Conservation (phyloP, 208 protist species). For the Eutreptiella sp. region DNA sequence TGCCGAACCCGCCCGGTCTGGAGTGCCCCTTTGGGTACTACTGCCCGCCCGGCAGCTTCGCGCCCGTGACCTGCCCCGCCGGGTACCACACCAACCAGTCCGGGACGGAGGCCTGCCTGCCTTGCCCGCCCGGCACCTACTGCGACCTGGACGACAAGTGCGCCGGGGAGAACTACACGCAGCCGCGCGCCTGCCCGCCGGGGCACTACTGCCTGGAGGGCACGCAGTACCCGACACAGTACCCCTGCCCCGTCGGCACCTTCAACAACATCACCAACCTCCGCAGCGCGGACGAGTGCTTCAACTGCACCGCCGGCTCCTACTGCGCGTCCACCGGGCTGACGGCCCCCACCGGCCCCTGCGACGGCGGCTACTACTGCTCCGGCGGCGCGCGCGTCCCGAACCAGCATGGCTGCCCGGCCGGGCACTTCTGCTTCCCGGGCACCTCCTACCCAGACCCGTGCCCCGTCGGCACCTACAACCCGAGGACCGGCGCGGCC, state of each 20-base stretch:
- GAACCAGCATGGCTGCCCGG: constrained; percentile 29
- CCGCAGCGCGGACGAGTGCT: constrained; percentile 15
- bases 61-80: neutral
- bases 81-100: constrained; percentile 31
- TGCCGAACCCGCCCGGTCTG: constrained; percentile 12
- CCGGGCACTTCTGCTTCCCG: constrained; percentile 9
- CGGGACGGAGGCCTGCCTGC: neutral
- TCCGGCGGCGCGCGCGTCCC: constrained; percentile 3
- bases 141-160: neutral
- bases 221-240: neutral
- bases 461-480: neutral
- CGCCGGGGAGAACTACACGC: neutral
- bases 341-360: neutral
- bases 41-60: constrained; percentile 33
- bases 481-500: neutral
- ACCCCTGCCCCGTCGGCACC: constrained; percentile 20
- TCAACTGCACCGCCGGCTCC: constrained; percentile 7
- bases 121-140: constrained; percentile 14
- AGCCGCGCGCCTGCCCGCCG: neutral
- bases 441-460: neutral
- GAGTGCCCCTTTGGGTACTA: constrained; percentile 40
- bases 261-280: constrained; percentile 20
- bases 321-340: constrained; percentile 20
- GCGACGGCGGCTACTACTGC: constrained; percentile 32
- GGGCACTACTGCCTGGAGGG: constrained; percentile 30